Evolutionary conservation across 2,329 filamentous ascomycete species (phyloP).

Genomic region (Ceratocystis albifundus): DNA sequence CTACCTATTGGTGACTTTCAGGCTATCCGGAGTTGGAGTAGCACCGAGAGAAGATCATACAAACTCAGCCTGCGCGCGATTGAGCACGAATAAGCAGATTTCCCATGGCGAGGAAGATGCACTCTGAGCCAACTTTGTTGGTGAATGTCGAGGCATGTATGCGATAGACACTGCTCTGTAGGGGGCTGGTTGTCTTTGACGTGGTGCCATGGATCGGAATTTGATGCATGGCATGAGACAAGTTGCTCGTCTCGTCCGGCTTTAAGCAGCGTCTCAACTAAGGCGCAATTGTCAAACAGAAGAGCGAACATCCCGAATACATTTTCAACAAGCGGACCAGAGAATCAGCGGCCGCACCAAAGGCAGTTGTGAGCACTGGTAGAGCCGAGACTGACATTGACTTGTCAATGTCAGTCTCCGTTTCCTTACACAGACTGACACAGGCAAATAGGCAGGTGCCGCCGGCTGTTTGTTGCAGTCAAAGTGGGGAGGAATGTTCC

Average conservation of each 20-base stretch:
- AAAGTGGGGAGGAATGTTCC: neutral
- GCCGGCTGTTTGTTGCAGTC: neutral
- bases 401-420: neutral
- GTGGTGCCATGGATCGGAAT: neutral
- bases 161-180: too few species aligned
- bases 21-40: neutral
- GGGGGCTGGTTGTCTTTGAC: too few species aligned
- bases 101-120: neutral
- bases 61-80: neutral
- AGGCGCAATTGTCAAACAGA: neutral
- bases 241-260: neutral
- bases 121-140: too few species aligned
- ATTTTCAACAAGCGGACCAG: neutral
- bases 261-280: neutral
- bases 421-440: too few species aligned
- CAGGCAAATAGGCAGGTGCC: neutral
- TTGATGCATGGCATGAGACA: neutral
- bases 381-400: neutral
- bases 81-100: neutral
- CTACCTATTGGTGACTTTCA: neutral
- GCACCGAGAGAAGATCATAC: neutral
- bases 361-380: neutral
- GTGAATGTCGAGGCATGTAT: too few species aligned
- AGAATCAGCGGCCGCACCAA: neutral
- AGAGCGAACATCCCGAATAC: neutral